Evolutionary conservation across 2,329 filamentous ascomycete species (phyloP), one percentile per base, ranked within the genome.

Genomic region (Penicillium fuscoglaucum): DNA sequence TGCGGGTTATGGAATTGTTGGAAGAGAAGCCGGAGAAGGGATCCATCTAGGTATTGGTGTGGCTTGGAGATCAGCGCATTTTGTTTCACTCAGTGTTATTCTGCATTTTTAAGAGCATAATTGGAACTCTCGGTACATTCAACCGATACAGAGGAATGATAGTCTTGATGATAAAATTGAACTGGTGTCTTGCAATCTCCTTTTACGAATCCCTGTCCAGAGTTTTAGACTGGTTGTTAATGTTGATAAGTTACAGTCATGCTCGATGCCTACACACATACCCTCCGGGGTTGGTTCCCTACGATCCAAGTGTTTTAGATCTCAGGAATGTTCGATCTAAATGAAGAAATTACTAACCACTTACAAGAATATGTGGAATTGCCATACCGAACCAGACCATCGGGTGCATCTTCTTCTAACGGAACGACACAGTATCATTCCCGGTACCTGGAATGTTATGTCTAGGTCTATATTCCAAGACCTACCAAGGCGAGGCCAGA

Each of bases 1-100:
- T 50, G 35, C 54, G 52, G 31, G 39, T 67, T 9, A 28, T 66
- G 51, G 46, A 59, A 15, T 55, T 48, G 15, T 28, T 67, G 29
- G 56, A 53, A 15, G 21, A 31, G 28, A 57, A 55, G 35, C 2
- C 1, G 2, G 45, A 54, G 35, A 60, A 61, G 35, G 19, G 12
- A 39, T 29, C 33, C 26, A 26, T 21, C 12, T 46, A 54, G 29
- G 28, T 15, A 7, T 48, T 10, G 19, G 12, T 26, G 24, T 17
- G 40, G 31, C 40, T 24, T 45, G 29, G 37, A 26, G 13, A 21
- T 49, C 46, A 49, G 31, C 46, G 6, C 31, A 37, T 49, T 37
- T 49, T 49, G 31, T 35, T 35, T 49, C 46, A 49, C 21, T 37
- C 21, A 26, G 7, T 19, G 21, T 24, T 29, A 41, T 43, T 28